Percentiles rank a stretch among this genome's conserved stretches.
These are phyloP conservation scores for Ziziphus jujuba DNA, from an alignment of 306 rosid species.

Conservation along the genomic window DNA sequence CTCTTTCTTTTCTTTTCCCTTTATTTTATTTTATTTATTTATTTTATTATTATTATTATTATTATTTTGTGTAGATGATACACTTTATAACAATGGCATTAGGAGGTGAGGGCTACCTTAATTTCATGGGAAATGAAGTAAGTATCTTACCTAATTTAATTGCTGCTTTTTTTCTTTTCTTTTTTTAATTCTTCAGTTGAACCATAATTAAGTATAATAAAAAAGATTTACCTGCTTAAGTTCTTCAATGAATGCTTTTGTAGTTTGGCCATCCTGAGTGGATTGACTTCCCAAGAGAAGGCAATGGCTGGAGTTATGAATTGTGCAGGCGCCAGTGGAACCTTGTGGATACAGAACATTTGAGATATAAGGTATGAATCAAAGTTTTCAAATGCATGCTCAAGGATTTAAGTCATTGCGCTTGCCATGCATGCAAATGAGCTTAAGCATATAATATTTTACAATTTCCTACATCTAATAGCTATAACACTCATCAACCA, in stretches of 20 bases:
- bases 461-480: too few species aligned
- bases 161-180: conserved; percentile 23
- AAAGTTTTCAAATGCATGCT: background rate
- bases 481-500: too few species aligned
- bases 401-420: too few species aligned
- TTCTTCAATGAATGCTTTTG: background rate
- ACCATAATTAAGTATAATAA: conserved; percentile 4
- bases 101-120: conserved; percentile 98
- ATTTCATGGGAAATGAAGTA: conserved; percentile 99
- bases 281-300: conserved; percentile 99
- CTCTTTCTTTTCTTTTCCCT: too few species aligned
- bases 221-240: background rate
- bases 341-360: conserved; percentile 76
- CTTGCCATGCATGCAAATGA: too few species aligned
- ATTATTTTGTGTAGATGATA: conserved; percentile 71
- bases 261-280: conserved; percentile 99
- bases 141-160: conserved; percentile 26
- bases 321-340: conserved; percentile 96
- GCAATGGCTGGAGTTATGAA: conserved; percentile 95
- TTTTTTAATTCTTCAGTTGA: conserved; percentile 12
- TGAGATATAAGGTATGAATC: conserved; percentile 75
- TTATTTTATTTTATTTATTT: conserved; percentile 7
- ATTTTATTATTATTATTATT: too few species aligned
- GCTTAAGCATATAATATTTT: too few species aligned
- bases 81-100: conserved; percentile 92